phyloP scores from a whole-genome alignment of 139 green algal genomes.

The Volvox africanus region DNA sequence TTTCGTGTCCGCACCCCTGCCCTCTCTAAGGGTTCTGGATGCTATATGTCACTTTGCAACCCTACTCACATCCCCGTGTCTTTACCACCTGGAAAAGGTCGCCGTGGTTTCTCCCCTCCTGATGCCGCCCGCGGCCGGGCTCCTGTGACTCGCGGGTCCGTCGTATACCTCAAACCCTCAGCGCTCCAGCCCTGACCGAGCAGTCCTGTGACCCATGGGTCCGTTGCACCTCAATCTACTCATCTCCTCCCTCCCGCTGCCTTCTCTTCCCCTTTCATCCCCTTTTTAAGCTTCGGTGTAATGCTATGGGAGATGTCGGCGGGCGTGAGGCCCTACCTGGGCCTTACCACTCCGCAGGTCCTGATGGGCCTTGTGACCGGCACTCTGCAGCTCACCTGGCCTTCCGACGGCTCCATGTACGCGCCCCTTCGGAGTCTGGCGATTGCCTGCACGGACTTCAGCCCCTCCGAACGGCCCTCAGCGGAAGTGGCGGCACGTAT shows the following conservation, averaged over 20 bases:
- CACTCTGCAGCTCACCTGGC: constrained; percentile 42
- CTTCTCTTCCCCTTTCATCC: neutral
- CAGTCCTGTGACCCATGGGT: neutral
- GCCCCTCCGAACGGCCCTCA: constrained; percentile 22
- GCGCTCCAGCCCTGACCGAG: too few relatives aligned
- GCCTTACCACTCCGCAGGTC: constrained; percentile 44
- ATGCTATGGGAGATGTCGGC: constrained; percentile 46
- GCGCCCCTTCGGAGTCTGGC: constrained; percentile 33
- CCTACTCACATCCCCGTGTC: too few relatives aligned
- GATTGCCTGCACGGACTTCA: constrained; percentile 31
- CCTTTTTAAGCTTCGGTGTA: constrained; percentile 13
- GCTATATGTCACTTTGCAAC: too few relatives aligned
- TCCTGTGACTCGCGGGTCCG: neutral
- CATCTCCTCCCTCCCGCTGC: neutral
- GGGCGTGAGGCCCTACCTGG: constrained; percentile 48
- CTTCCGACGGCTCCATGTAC: constrained; percentile 40
- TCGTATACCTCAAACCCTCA: too few relatives aligned
- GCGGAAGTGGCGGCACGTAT: constrained; percentile 34
- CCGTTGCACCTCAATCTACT: neutral
- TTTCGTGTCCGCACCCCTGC: too few relatives aligned
- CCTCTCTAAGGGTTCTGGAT: too few relatives aligned
- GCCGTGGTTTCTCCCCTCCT: too few relatives aligned
- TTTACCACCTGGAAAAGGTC: too few relatives aligned
- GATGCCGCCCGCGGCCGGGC: too few relatives aligned
- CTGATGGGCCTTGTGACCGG: constrained; percentile 45